These are phyloP conservation scores for Amanita thiersii DNA, from an alignment of 768 basidiomycete genomes.

Conservation along the genomic window DNA sequence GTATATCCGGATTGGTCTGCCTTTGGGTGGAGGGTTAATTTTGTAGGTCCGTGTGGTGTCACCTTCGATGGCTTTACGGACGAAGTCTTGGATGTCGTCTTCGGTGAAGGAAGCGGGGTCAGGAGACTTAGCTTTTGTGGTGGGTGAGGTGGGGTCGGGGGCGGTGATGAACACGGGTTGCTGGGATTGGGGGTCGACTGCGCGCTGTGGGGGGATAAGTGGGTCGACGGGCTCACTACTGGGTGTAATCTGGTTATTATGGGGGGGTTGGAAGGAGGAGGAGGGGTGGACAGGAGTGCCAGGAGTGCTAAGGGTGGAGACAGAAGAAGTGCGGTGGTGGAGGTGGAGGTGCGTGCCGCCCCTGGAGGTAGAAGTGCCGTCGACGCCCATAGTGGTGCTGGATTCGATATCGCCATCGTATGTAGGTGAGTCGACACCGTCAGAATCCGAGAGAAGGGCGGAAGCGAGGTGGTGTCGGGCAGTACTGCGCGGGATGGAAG, in stretches of 20 bases:
- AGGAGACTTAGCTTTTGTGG: conserved; percentile 31
- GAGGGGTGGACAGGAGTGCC: conserved; percentile 19
- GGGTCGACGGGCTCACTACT: conserved; percentile 14
- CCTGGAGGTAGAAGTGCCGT: conserved; percentile 27
- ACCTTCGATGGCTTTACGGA: conserved; percentile 69
- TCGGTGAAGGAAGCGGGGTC: conserved; percentile 61
- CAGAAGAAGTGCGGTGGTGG: conserved; percentile 39
- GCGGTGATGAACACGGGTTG: conserved; percentile 27
- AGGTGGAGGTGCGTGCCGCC: conserved; percentile 19
- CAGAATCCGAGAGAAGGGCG: conserved; percentile 56
- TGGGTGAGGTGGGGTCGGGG: conserved; percentile 32
- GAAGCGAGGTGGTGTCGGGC: conserved; percentile 47
- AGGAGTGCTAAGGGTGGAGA: conserved; percentile 45
- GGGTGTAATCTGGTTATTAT: conserved; percentile 15
- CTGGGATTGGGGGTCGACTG: conserved; percentile 9
- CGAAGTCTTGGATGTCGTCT: conserved; percentile 76
- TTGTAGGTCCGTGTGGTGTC: conserved; percentile 61
- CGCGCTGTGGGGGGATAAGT: conserved; percentile 11
- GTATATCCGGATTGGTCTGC: conserved; percentile 81
- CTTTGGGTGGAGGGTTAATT: conserved; percentile 78
- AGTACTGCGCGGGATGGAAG: conserved; percentile 16
- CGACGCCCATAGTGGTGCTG: conserved; percentile 52
- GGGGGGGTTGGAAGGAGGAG: conserved; percentile 13
- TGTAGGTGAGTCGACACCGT: conserved; percentile 77
- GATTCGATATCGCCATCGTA: conserved; percentile 89